A percentile compares a stretch with the other conserved stretches of the same genome.
phyloP scores from a whole-genome alignment of 208 protist species.

The Trypanosoma brucei region DNA sequence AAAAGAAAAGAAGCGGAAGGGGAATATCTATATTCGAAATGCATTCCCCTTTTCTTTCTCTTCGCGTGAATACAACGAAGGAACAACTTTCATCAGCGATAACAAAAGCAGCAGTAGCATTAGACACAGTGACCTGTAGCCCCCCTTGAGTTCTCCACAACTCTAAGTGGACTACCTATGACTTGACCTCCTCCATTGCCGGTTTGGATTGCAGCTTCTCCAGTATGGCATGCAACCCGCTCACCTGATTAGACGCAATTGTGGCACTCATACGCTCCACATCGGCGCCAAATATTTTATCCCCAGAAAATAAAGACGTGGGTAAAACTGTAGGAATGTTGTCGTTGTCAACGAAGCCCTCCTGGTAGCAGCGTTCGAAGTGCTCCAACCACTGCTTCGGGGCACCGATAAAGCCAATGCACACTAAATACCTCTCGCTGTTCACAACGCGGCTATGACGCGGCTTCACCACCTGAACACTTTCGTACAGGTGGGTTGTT shows the following conservation, averaged over 20 bases:
- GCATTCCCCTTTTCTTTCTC: neutral
- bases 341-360: conserved; percentile 62
- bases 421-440: conserved; percentile 88
- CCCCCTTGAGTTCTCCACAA: no score
- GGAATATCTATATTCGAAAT: neutral
- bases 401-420: conserved; percentile 38
- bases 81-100: neutral
- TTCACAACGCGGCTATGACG: conserved; percentile 87
- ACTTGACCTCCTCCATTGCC: no score
- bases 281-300: conserved; percentile 42
- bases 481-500: conserved; percentile 75
- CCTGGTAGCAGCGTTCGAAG: conserved; percentile 48
- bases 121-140: neutral
- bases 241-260: conserved; percentile 56
- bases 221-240: conserved; percentile 60
- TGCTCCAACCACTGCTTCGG: conserved; percentile 48
- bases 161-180: no score
- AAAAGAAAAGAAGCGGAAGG: conserved; percentile 1
- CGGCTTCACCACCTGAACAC: conserved; percentile 88
- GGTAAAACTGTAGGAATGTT: conserved; percentile 58
- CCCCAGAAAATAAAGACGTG: conserved; percentile 32
- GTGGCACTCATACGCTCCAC: conserved; percentile 47
- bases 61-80: neutral
- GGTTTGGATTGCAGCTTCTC: conserved; percentile 12
- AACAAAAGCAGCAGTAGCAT: neutral